phyloP scores from a whole-genome alignment of 768 basidiomycete genomes.

The Galerina marginata region DNA sequence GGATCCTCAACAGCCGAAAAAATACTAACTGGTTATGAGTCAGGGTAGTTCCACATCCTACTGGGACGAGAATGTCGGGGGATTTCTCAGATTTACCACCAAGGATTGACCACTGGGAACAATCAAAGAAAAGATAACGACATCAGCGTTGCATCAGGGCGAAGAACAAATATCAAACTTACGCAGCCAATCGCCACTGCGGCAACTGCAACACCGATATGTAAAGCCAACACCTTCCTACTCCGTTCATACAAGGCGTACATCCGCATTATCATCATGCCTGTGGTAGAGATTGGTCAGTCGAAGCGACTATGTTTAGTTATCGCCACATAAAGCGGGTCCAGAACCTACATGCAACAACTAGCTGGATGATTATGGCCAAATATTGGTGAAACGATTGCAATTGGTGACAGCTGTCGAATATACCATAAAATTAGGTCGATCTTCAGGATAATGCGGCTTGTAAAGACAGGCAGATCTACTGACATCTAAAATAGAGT shows the following conservation, averaged over 20 bases:
- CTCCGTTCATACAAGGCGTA: slow-evolving; percentile 48
- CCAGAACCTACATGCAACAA: slow-evolving; percentile 36
- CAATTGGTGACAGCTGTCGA: slow-evolving; percentile 35
- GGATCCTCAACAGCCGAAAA: background rate
- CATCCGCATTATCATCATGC: slow-evolving; percentile 45
- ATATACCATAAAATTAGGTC: background rate
- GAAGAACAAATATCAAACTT: slow-evolving; percentile 15
- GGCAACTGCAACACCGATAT: slow-evolving; percentile 27
- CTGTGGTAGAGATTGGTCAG: slow-evolving; percentile 9
- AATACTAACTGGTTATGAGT: slow-evolving; percentile 28
- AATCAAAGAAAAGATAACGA: slow-evolving; percentile 1
- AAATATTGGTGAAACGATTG: slow-evolving; percentile 43
- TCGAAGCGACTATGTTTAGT: background rate
- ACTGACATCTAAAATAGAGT: slow-evolving; percentile 12
- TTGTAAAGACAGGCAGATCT: background rate
- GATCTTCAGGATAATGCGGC: background rate
- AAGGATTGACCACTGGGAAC: slow-evolving; percentile 32
- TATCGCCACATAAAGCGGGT: background rate
- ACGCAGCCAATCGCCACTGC: slow-evolving; percentile 38
- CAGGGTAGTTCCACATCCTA: slow-evolving; percentile 30
- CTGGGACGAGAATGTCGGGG: slow-evolving; percentile 19
- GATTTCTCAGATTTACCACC: slow-evolving; percentile 22
- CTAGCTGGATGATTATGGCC: slow-evolving; percentile 36
- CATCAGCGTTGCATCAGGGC: background rate
- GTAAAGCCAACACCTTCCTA: slow-evolving; percentile 32